Conservation (phyloP, 1,139 yeast genomes). For the Suzukiozyma palmioleophila region DNA sequence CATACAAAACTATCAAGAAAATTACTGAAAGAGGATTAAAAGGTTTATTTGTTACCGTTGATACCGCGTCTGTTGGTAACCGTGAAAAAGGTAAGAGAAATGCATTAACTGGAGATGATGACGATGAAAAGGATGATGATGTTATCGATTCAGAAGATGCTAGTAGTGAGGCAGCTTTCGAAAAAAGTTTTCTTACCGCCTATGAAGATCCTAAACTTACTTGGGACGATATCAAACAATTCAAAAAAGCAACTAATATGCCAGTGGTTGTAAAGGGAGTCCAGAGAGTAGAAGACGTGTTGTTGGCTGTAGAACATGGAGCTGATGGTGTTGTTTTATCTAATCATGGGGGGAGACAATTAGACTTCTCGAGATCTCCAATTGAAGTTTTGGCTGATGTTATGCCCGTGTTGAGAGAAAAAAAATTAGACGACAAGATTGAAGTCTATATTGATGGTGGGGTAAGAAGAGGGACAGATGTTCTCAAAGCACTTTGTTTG, state of each 20-base stretch:
- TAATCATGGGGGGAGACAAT: conserved; percentile 55
- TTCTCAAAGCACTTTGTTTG: conserved; percentile 49
- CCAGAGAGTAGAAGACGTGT: conserved; percentile 48
- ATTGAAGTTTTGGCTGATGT: conserved; percentile 47
- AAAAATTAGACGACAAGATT: conserved; percentile 29
- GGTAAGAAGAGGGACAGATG: conserved; percentile 51
- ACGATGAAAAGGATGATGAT: conserved; percentile 9
- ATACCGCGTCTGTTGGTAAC: conserved; percentile 22
- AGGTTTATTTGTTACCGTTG: conserved; percentile 25
- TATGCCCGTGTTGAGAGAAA: conserved; percentile 33
- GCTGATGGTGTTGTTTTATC: conserved; percentile 49
- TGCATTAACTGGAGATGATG: conserved; percentile 11
- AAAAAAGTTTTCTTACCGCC: conserved; percentile 28
- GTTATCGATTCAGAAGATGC: conserved; percentile 16
- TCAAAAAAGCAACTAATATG: conserved; percentile 18
- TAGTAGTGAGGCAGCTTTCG: conserved; percentile 45
- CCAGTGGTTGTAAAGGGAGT: conserved; percentile 49
- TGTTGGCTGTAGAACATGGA: conserved; percentile 41
- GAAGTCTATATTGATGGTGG: conserved; percentile 54
- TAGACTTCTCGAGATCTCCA: conserved; percentile 47
- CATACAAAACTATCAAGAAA: conserved; percentile 16
- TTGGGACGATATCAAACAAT: conserved; percentile 18
- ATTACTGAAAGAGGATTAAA: conserved; percentile 21
- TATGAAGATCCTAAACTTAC: conserved; percentile 14
- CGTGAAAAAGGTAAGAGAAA: conserved; percentile 22